phyloP scores from a whole-genome alignment of 371 early-diverging fungal species.

The Umbelopsis sp. region DNA sequence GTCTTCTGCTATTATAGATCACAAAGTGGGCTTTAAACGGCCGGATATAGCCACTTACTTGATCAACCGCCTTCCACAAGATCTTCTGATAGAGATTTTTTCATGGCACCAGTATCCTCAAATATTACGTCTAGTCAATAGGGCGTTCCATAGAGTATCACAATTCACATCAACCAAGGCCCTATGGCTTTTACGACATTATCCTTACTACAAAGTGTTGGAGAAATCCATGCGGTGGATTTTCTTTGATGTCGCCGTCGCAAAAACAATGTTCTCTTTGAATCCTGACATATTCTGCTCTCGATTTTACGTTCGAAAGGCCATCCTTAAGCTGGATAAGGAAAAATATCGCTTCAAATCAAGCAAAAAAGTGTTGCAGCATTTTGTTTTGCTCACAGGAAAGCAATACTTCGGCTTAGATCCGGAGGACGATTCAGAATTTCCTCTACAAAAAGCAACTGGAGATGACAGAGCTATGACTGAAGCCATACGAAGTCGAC shows the following conservation, averaged over 20 bases:
- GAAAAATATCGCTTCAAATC: conserved; percentile 14
- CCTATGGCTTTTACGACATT: conserved; percentile 1
- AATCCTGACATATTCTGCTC: conserved; percentile 16
- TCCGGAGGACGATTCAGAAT: conserved; percentile 9
- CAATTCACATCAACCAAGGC: not conserved
- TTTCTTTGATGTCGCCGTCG: conserved; percentile 6
- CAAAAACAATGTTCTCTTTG: not conserved
- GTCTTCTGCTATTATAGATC: not conserved
- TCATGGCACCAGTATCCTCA: conserved; percentile 2
- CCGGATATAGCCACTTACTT: not conserved
- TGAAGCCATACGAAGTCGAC: conserved; percentile 1
- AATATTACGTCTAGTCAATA: not conserved
- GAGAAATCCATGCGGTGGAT: conserved; percentile 10
- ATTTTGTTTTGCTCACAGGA: conserved; percentile 12
- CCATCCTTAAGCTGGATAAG: conserved; percentile 4
- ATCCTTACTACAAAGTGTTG: conserved; percentile 9
- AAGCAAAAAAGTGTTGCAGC: conserved; percentile 11
- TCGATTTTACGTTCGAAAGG: conserved; percentile 11
- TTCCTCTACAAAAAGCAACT: conserved; percentile 7
- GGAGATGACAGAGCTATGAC: conserved; percentile 9
- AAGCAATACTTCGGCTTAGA: conserved; percentile 11
- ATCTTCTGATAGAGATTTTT: conserved; percentile 10
- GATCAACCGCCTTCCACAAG: not conserved
- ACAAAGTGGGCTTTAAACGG: too few relatives aligned
- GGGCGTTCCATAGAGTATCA: not conserved